Evolutionary conservation across 2,329 filamentous ascomycete genomes (phyloP).

Genomic region (Berkeleyomyces rouxiae): DNA sequence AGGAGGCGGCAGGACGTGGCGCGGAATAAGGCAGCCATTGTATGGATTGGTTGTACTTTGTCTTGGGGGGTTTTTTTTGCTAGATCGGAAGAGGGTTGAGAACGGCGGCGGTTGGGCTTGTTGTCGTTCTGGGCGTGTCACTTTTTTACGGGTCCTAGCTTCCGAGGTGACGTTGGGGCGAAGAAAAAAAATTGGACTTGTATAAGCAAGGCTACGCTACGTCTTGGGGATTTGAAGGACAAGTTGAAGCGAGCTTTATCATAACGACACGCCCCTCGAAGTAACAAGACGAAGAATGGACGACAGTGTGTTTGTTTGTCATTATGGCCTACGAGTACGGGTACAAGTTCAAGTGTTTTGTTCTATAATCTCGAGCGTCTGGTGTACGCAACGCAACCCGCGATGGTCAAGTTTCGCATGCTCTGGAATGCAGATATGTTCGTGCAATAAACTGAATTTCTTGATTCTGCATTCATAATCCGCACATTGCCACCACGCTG

Average conservation of each 20-base stretch:
- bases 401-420: neutral
- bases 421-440: neutral
- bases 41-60: neutral
- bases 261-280: neutral
- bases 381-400: neutral
- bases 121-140: slow-evolving; percentile 6
- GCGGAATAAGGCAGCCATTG: slow-evolving; percentile 3
- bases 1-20: slow-evolving; percentile 14
- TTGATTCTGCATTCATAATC: neutral
- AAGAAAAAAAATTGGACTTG: neutral
- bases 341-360: neutral
- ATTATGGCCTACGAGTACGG: neutral
- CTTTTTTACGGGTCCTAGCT: slow-evolving; percentile 5
- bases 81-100: too few relatives aligned
- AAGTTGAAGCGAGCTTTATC: neutral
- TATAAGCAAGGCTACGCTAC: neutral
- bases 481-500: neutral
- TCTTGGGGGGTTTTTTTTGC: slow-evolving; percentile 11
- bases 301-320: neutral
- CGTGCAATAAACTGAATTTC: neutral
- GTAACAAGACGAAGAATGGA: neutral
- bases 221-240: neutral
- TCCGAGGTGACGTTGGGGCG: neutral
- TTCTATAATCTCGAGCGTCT: neutral
- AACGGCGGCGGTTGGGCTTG: too few relatives aligned